Base-by-base conservation (phyloP, 2,329 filamentous ascomycete species). In the Alternaria angustiovoidea region DNA sequence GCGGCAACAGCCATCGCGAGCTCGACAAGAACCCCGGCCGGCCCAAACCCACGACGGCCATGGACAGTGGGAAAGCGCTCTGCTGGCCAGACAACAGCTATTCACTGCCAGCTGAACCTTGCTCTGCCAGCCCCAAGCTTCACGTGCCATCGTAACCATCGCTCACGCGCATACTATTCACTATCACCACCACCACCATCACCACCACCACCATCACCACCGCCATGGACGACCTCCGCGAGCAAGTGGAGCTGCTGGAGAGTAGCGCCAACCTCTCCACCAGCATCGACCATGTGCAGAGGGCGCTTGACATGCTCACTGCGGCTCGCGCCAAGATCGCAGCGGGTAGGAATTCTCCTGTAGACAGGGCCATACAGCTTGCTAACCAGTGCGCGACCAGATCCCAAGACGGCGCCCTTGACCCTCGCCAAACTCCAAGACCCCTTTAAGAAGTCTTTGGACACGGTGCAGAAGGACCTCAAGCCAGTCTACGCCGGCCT, bases 371-470 rank as follows among this genome's bases (percentile, higher is more conserved):
- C 7, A 4, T 26, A 32, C 30, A 44, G 38, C 52, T 57, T 42
- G 59, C 69, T 74, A 51, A 73, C 64, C 38, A 57, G 36, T 18
- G 36, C 28, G 30, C 47, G 42, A 44, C 47, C 79, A 86, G 90
- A 93, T 71, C 88, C 91, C 24, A 87, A 89, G 64, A 87, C 87
- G 39, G 89, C 92, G 16, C 87, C 89, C 42, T 83, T 94, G 61
- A 90, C 89, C 26, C 86, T 98, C 70, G 91, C 91, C 30, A 94
- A 91, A 75, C 86, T 97, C 18, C 93, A 97, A 76, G 94, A 91
- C 65, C 92, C 94, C 0, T 84, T 97, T 57, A 95, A 94, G 73
- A 84, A 89, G 52, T 88, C 89, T 1, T 90, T 98, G 62, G 93
- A 96, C 39, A 85, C 87, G 36, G 88, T 96, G 39, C 94, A 91